phyloP scores from a whole-genome alignment of 768 basidiomycete genomes.

The Russula virescens region DNA sequence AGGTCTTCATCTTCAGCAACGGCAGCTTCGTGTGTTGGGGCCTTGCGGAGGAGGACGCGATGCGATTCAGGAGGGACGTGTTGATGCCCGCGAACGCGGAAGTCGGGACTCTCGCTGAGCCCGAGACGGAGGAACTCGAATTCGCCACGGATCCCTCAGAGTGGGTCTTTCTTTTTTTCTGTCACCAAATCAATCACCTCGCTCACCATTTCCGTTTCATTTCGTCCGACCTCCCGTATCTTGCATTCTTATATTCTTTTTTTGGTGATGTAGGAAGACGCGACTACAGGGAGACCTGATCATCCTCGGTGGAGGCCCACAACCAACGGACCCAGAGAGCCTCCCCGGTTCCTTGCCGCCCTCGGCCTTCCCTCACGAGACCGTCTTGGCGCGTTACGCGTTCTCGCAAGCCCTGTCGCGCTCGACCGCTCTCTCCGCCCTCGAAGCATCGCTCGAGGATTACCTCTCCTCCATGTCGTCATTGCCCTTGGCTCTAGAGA shows the following conservation, averaged over 20 bases:
- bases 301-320: slow-evolving; percentile 68
- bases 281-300: slow-evolving; percentile 89
- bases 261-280: slow-evolving; percentile 50
- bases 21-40: slow-evolving; percentile 93
- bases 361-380: slow-evolving; percentile 56
- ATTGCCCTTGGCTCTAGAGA: slow-evolving; percentile 68
- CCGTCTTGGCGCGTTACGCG: slow-evolving; percentile 81
- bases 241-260: not conserved
- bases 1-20: slow-evolving; percentile 84
- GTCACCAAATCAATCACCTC: no score
- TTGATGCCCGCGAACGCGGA: slow-evolving; percentile 53
- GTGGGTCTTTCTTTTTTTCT: slow-evolving; percentile 37
- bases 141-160: slow-evolving; percentile 88
- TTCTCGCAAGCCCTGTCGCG: slow-evolving; percentile 89
- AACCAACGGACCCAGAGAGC: slow-evolving; percentile 48
- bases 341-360: slow-evolving; percentile 42
- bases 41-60: slow-evolving; percentile 67
- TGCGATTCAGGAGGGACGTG: slow-evolving; percentile 58
- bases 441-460: slow-evolving; percentile 79
- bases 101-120: slow-evolving; percentile 55
- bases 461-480: slow-evolving; percentile 80
- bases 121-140: slow-evolving; percentile 87
- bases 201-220: no score
- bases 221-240: no score
- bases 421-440: slow-evolving; percentile 78